Evolutionary conservation across 2,329 filamentous ascomycete genomes (phyloP).

Genomic region (Pseudogymnoascus verrucosus): DNA sequence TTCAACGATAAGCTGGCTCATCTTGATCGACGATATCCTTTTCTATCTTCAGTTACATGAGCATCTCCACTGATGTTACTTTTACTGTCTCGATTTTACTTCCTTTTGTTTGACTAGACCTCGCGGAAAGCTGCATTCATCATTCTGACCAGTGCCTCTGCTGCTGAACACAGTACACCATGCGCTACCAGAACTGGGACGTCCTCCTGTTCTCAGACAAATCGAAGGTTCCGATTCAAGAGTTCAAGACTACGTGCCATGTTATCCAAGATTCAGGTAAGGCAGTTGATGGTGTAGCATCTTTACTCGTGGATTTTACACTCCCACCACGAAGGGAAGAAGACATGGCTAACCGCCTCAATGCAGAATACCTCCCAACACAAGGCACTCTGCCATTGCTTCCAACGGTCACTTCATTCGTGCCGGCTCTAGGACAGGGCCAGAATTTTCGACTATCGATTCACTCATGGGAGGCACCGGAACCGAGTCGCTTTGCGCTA

Average conservation of each 20-base stretch:
- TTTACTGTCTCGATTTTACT: not conserved
- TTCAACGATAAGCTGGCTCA: not conserved
- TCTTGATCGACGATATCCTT: not conserved
- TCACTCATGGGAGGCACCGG: conserved; percentile 62
- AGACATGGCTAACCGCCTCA: conserved; percentile 13
- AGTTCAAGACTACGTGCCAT: conserved; percentile 74
- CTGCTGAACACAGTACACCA: conserved; percentile 32
- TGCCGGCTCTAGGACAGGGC: conserved; percentile 53
- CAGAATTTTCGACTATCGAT: conserved; percentile 63
- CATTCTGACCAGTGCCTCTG: not conserved
- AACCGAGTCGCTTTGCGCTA: conserved; percentile 48
- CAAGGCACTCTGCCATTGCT: conserved; percentile 39
- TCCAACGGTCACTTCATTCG: conserved; percentile 64
- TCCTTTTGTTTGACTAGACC: not conserved
- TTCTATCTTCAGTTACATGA: conserved; percentile 1
- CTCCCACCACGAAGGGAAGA: conserved; percentile 7
- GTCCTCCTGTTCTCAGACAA: conserved; percentile 65
- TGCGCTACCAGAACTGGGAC: conserved; percentile 86
- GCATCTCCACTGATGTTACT: not conserved
- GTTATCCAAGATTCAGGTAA: conserved; percentile 45
- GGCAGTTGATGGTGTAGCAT: conserved; percentile 11
- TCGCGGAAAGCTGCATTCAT: not conserved
- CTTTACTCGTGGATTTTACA: conserved; percentile 9
- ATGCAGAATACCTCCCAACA: conserved; percentile 16
- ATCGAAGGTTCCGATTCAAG: conserved; percentile 64